A percentile compares a stretch with the other conserved stretches of the same genome.
These are phyloP conservation scores for Chrysoporthe puriensis DNA, from an alignment of 2,329 filamentous ascomycete genomes.

Conservation along the genomic window DNA sequence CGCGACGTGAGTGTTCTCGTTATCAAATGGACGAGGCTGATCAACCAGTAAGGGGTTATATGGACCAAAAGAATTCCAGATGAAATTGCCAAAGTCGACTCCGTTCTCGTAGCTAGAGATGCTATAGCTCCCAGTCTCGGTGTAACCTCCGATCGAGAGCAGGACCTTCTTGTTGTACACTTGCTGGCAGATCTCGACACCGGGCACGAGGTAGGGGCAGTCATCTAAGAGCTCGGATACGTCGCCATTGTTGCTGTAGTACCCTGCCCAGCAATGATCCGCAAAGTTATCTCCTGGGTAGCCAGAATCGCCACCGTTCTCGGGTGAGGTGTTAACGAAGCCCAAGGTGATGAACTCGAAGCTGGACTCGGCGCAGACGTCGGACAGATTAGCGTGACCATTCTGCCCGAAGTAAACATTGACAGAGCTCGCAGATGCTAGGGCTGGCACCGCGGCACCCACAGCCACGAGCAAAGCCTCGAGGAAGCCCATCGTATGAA, in stretches of 20 bases:
- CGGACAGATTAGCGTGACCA: constrained; percentile 33
- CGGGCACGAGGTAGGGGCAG: constrained; percentile 40
- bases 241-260: constrained; percentile 36
- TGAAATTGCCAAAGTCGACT: constrained; percentile 42
- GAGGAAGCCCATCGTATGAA: constrained; percentile 29
- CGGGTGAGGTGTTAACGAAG: constrained; percentile 45
- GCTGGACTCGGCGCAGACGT: constrained; percentile 38
- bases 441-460: constrained; percentile 31
- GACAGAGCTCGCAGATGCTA: constrained; percentile 24
- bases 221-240: constrained; percentile 38
- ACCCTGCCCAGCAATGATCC: constrained; percentile 40
- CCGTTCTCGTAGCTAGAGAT: constrained; percentile 38
- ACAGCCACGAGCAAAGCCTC: constrained; percentile 19
- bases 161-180: constrained; percentile 63
- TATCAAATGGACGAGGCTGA: constrained; percentile 49
- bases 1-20: constrained; percentile 37
- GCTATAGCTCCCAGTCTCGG: constrained; percentile 37
- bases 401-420: constrained; percentile 37
- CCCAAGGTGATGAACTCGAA: constrained; percentile 46
- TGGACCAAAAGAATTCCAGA: constrained; percentile 45
- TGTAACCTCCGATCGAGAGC: constrained; percentile 63
- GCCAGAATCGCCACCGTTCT: constrained; percentile 38
- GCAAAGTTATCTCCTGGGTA: constrained; percentile 46
- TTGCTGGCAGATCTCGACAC: constrained; percentile 54
- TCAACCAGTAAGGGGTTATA: constrained; percentile 33